Percentiles rank a stretch among this genome's conserved stretches.
phyloP scores from a whole-genome alignment of 352 stramenopile species.

The Phytopythium vexans region DNA sequence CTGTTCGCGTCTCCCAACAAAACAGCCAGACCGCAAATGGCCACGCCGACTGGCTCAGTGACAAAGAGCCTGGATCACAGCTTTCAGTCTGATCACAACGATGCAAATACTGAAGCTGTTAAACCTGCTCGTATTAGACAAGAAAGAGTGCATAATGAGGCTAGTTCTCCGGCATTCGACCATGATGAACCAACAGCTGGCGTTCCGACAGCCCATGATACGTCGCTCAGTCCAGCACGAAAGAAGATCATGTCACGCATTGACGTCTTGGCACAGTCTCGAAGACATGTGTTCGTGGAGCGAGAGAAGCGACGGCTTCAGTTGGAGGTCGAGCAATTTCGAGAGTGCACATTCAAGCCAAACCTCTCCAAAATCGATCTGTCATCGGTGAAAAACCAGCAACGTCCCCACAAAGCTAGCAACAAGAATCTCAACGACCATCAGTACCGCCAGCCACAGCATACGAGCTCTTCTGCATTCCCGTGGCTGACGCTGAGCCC shows the following conservation, averaged over 20 bases:
- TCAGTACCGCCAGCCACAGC: neutral
- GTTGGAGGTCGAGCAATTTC: slow-evolving; percentile 53
- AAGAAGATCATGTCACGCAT: slow-evolving; percentile 18
- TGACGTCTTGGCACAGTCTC: slow-evolving; percentile 46
- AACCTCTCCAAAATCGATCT: slow-evolving; percentile 20
- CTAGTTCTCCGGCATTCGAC: neutral
- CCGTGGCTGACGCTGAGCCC: slow-evolving; percentile 65
- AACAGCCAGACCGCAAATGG: no score
- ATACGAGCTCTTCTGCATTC: slow-evolving; percentile 17
- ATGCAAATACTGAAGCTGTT: no score
- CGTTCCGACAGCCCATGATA: neutral
- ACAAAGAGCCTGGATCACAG: no score
- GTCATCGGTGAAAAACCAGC: no score
- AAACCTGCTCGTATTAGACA: no score
- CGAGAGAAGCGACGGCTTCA: slow-evolving; percentile 60
- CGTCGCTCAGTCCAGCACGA: neutral
- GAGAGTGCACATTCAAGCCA: slow-evolving; percentile 70
- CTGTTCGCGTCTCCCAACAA: no score
- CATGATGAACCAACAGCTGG: neutral
- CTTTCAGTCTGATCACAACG: no score
- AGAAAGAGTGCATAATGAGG: no score
- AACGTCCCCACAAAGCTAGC: no score
- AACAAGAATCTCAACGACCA: neutral
- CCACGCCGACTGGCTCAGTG: no score
- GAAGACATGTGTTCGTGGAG: slow-evolving; percentile 52